Conservation (phyloP, 768 basidiomycete species). For the Amanita brunnescens region DNA sequence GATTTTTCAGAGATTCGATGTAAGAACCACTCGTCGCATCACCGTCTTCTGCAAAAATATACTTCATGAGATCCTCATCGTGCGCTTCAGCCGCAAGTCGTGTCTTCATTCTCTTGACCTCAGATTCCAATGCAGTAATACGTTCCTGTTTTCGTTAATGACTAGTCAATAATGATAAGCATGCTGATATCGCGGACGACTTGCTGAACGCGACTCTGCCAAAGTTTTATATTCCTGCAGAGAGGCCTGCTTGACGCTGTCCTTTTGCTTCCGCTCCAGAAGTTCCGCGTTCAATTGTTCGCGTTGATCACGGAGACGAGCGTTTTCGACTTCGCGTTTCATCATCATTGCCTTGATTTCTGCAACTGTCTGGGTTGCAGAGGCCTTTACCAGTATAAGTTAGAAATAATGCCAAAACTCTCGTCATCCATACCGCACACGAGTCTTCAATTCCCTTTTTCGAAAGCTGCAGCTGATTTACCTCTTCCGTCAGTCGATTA, state of each 20-base stretch:
- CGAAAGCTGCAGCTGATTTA: constrained; percentile 27
- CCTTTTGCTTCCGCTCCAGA: constrained; percentile 59
- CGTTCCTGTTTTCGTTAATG: constrained; percentile 44
- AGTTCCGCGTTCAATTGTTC: constrained; percentile 61
- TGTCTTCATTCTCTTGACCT: constrained; percentile 64
- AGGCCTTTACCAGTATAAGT: constrained; percentile 10
- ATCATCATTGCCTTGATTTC: constrained; percentile 53
- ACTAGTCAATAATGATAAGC: constrained; percentile 11
- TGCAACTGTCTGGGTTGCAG: constrained; percentile 42
- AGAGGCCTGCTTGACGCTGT: constrained; percentile 47
- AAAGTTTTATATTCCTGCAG: constrained; percentile 58
- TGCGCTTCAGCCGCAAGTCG: constrained; percentile 68
- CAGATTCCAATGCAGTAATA: constrained; percentile 59
- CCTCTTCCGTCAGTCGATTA: constrained; percentile 33
- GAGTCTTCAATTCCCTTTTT: constrained; percentile 41
- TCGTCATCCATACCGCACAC: constrained; percentile 24
- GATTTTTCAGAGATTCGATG: constrained; percentile 42
- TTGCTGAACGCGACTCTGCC: constrained; percentile 51
- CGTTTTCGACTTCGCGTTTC: constrained; percentile 60
- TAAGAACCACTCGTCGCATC: constrained; percentile 30
- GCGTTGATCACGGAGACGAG: constrained; percentile 62
- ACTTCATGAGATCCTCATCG: constrained; percentile 62
- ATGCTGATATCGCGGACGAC: constrained; percentile 10
- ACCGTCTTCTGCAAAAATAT: constrained; percentile 55
- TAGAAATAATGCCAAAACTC: constrained; percentile 3